Evolutionary conservation across 805 yeast genomes (phyloP).

Genomic region (Kurtzmaniella fragi): DNA sequence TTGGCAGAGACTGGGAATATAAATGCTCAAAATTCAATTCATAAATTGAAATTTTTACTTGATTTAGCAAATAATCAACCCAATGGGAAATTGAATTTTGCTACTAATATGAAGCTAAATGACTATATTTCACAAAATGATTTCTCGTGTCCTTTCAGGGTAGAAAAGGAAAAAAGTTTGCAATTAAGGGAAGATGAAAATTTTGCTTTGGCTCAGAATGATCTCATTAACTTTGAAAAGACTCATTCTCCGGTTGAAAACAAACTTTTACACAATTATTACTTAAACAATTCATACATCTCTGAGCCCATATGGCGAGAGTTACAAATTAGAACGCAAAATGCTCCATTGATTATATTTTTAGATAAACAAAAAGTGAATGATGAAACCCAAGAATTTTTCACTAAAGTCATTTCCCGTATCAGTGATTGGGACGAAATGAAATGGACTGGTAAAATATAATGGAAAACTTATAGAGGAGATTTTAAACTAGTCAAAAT

Average conservation of each 20-base stretch:
- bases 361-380: not conserved
- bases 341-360: not conserved
- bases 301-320: conserved; percentile 4
- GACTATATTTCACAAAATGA: not conserved
- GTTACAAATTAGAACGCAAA: conserved; percentile 1
- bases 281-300: conserved; percentile 1
- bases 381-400: not conserved
- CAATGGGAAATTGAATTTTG: not conserved
- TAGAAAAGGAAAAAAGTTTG: not conserved
- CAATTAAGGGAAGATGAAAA: conserved; percentile 1
- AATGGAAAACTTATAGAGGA: not conserved
- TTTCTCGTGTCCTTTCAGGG: not conserved
- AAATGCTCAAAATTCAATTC: conserved; percentile 27
- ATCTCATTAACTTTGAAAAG: not conserved
- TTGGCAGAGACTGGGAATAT: conserved; percentile 33
- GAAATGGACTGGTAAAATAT: not conserved
- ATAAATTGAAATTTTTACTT: conserved; percentile 22
- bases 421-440: conserved; percentile 1
- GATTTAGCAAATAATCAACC: conserved; percentile 1
- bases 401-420: not conserved
- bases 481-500: not conserved
- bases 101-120: conserved; percentile 1
- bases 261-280: not conserved
- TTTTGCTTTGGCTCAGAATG: not conserved
- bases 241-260: not conserved